Base-by-base conservation (phyloP, 164 flowering plant species). In the Magnolia changhungtana region DNA sequence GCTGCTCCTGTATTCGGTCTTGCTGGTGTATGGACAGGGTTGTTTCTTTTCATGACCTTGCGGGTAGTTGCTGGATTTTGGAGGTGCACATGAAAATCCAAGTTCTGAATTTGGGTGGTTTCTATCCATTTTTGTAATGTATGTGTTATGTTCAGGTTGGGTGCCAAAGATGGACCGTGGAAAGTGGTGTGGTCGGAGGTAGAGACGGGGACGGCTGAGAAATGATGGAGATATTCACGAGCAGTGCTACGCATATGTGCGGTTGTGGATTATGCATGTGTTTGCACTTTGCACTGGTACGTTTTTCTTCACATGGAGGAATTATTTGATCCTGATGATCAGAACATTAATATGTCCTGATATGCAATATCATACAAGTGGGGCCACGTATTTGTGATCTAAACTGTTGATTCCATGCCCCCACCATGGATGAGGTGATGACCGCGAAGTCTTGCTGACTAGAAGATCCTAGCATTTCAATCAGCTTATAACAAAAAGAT, bases 1-100 rank as follows among this genome's bases (percentile, higher is more conserved):
- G 88, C 91, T 80, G 85, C 93, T 82, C 93, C 97, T 7, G 72
- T 69, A 29, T 90, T 75, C 81, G 97, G 99, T 78, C 91, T 96
- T 79, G 83, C 87, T 81, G 99, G 98, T 75, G 88, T 96, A n/a
- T 96, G 98, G 98, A 59, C 86, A 21, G 98, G 99, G 51, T 79
- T 96, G 74, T 89, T 91, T 85, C 88, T 96, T 75, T 94, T 96
- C 85, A 94, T 96, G 98, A 81, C 82, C 72, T 85, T 96, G 92
- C 90, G 97, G 55, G 96, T 89, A 49, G 82, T 80, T 68, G 97
- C 97, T 75, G 98, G 99, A 74, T 51, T 82, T 66, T 91, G 87
- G 91, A 92, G 99, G 99, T 96, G 18, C 61, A 83, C 11, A 13
- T 71, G 73, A 5, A 24, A 29, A 31, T 55, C 19, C 23, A 74